Evolutionary conservation across 164 flowering plant species (phyloP).

Genomic region (Annona squamosa): DNA sequence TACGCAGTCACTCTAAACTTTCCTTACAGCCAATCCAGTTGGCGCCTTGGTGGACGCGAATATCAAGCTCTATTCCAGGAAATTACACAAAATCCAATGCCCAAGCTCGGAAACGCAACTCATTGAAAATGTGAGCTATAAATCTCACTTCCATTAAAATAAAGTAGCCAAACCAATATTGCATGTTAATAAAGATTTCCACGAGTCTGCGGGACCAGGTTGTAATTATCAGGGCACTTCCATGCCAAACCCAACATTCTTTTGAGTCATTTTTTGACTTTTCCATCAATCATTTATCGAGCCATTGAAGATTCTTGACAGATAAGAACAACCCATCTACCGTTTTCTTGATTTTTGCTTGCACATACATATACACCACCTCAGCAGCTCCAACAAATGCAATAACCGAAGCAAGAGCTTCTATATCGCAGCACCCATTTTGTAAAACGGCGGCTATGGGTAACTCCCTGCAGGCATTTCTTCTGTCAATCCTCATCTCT

Average conservation of each 20-base stretch:
- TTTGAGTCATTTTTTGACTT: not conserved
- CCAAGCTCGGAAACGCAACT: not conserved
- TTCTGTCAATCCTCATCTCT: slow-evolving; percentile 12
- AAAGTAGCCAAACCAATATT: not conserved
- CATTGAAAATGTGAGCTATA: not conserved
- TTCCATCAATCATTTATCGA: not conserved
- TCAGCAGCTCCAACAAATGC: not conserved
- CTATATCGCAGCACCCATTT: not conserved
- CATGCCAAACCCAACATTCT: not conserved
- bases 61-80: not conserved
- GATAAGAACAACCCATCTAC: slow-evolving; percentile 10
- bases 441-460: slow-evolving; percentile 9
- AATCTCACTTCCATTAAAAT: not conserved
- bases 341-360: not conserved
- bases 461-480: slow-evolving; percentile 2
- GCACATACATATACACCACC: not conserved
- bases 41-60: not conserved
- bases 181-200: not conserved
- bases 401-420: not conserved
- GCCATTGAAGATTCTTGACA: slow-evolving; percentile 16
- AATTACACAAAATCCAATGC: not conserved
- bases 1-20: too few relatives aligned
- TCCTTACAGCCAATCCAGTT: not conserved
- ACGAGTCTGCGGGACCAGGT: not conserved
- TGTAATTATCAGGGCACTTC: not conserved